Conservation (phyloP, 768 basidiomycete genomes). For the Saitozyma sp. region DNA sequence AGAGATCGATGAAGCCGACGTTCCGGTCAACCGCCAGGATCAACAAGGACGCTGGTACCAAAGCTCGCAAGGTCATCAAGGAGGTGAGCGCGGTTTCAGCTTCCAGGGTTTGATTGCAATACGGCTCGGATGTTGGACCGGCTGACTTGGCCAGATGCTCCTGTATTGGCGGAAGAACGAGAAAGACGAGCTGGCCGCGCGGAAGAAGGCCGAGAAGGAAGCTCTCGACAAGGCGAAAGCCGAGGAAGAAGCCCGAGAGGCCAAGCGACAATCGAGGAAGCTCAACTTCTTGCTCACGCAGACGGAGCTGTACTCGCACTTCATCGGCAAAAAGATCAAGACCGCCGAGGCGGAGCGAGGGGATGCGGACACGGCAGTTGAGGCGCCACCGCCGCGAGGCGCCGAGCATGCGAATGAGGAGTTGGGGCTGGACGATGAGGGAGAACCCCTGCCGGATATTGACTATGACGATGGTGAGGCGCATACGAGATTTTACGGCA, state of each 20-base stretch:
- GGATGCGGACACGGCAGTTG: slow-evolving; percentile 21
- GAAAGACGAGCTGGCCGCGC: slow-evolving; percentile 87
- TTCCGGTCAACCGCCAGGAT: slow-evolving; percentile 26
- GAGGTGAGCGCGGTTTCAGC: slow-evolving; percentile 30
- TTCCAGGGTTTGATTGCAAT: background rate
- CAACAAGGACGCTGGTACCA: slow-evolving; percentile 34
- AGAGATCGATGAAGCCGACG: slow-evolving; percentile 28
- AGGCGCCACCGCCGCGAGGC: background rate
- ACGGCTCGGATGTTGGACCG: background rate
- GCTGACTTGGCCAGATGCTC: slow-evolving; percentile 65
- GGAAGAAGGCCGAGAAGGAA: slow-evolving; percentile 92
- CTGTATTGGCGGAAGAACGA: slow-evolving; percentile 98
- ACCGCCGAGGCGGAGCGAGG: slow-evolving; percentile 53
- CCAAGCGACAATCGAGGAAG: slow-evolving; percentile 88
- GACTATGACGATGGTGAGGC: slow-evolving; percentile 85
- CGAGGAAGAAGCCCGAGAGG: slow-evolving; percentile 64
- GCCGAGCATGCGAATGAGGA: slow-evolving; percentile 29
- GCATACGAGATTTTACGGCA: background rate
- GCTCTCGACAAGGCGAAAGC: slow-evolving; percentile 56
- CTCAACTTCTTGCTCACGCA: slow-evolving; percentile 98
- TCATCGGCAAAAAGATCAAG: slow-evolving; percentile 87
- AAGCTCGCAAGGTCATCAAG: slow-evolving; percentile 41
- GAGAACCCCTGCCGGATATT: slow-evolving; percentile 66
- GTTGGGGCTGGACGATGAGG: slow-evolving; percentile 60
- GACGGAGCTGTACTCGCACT: slow-evolving; percentile 97